phyloP scores from a whole-genome alignment of 1,284 basidiomycete genomes.

The Pseudozyma sp. region DNA sequence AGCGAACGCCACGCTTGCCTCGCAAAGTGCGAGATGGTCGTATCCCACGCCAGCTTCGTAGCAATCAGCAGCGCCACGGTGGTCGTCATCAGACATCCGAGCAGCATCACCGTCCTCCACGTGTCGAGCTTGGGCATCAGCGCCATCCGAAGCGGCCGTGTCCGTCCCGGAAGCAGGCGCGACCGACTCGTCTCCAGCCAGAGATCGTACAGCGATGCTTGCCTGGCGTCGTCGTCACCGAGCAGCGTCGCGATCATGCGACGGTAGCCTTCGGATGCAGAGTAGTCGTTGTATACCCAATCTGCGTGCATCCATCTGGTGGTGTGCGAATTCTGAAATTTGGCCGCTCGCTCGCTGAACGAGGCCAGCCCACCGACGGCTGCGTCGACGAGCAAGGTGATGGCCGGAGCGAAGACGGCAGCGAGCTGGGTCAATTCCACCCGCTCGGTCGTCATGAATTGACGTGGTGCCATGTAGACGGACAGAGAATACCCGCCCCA shows the following conservation, averaged over 20 bases:
- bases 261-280: slow-evolving; percentile 45
- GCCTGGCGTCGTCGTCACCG: slow-evolving; percentile 20
- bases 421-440: slow-evolving; percentile 46
- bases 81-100: slow-evolving; percentile 27
- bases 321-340: slow-evolving; percentile 25
- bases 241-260: slow-evolving; percentile 38
- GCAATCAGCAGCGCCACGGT: slow-evolving; percentile 25
- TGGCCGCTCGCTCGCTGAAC: slow-evolving; percentile 28
- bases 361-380: slow-evolving; percentile 13
- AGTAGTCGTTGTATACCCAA: slow-evolving; percentile 44
- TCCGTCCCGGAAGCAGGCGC: slow-evolving; percentile 35
- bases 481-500: slow-evolving; percentile 46
- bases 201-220: slow-evolving; percentile 33
- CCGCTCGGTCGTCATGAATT: slow-evolving; percentile 40
- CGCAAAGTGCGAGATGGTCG: slow-evolving; percentile 34
- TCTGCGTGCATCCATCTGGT: slow-evolving; percentile 37
- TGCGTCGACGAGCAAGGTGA: slow-evolving; percentile 34
- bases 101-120: slow-evolving; percentile 29
- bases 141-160: slow-evolving; percentile 35
- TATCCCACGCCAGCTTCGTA: slow-evolving; percentile 33
- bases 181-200: slow-evolving; percentile 21
- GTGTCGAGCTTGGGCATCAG: slow-evolving; percentile 16
- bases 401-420: slow-evolving; percentile 33
- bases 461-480: slow-evolving; percentile 27
- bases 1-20: slow-evolving; percentile 35